phyloP scores from a whole-genome alignment of 768 basidiomycete species.

The Trametes punicea region DNA sequence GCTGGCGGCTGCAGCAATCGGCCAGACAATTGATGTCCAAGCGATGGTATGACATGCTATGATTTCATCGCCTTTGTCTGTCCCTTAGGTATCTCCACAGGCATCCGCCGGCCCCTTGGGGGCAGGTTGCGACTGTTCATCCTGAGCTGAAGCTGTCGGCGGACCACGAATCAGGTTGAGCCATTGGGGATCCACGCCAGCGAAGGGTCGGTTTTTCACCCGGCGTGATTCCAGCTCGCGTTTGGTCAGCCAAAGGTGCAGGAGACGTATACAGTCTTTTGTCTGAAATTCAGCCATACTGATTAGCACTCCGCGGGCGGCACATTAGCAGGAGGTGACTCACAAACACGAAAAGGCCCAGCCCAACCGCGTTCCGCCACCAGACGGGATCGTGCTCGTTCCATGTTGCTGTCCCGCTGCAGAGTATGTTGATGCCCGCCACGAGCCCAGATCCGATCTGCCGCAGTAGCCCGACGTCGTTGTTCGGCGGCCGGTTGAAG shows the following conservation, averaged over 20 bases:
- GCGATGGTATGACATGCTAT: too few species aligned
- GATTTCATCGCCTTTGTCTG: too few species aligned
- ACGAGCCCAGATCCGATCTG: constrained; percentile 29
- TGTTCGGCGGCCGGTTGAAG: background rate
- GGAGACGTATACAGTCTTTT: constrained; percentile 63
- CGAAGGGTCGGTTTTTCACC: constrained; percentile 68
- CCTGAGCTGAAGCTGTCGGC: background rate
- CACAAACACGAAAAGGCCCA: constrained; percentile 67
- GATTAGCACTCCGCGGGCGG: too few species aligned
- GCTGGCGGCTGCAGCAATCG: too few species aligned
- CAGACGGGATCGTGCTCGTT: constrained; percentile 71
- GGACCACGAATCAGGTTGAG: constrained; percentile 52
- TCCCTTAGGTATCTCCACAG: too few species aligned
- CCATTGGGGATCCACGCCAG: constrained; percentile 63
- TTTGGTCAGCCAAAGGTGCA: constrained; percentile 68
- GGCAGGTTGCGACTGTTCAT: too few species aligned
- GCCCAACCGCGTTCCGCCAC: constrained; percentile 71
- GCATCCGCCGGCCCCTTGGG: too few species aligned
- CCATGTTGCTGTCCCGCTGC: constrained; percentile 60
- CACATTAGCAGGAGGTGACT: too few species aligned
- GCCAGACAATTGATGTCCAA: too few species aligned
- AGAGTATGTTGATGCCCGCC: constrained; percentile 45
- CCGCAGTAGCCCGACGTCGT: constrained; percentile 21
- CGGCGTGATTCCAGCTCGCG: constrained; percentile 66
- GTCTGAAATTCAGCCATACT: constrained; percentile 41